Evolutionary conservation across 345 rosid genomes (phyloP).

Genomic region (Combretum micranthum): DNA sequence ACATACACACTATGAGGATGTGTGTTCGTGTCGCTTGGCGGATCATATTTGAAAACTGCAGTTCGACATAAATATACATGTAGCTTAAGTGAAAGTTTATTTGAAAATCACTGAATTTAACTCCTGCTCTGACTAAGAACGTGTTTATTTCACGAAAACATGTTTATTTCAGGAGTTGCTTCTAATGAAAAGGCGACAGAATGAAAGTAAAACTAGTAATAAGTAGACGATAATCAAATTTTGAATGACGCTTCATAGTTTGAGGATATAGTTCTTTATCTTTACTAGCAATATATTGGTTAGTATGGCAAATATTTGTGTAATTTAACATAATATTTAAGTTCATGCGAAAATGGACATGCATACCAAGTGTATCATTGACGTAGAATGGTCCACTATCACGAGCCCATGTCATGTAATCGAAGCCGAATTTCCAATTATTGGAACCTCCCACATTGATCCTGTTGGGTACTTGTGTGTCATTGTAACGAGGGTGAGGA

Average conservation of each 20-base stretch:
- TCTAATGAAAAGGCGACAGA: too few relatives aligned
- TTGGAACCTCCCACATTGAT: slow-evolving; percentile 59
- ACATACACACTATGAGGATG: slow-evolving; percentile 60
- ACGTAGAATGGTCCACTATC: slow-evolving; percentile 47
- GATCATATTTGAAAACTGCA: slow-evolving; percentile 73
- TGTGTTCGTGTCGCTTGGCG: slow-evolving; percentile 36
- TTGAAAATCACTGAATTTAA: background rate
- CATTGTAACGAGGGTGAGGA: background rate
- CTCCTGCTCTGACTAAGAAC: too few relatives aligned
- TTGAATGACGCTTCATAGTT: too few relatives aligned
- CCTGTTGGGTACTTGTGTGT: slow-evolving; percentile 20
- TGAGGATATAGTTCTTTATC: too few relatives aligned
- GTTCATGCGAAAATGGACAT: background rate
- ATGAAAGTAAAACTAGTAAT: too few relatives aligned
- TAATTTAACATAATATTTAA: background rate
- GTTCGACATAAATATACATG: background rate
- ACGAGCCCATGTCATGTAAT: slow-evolving; percentile 56
- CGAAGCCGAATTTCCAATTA: slow-evolving; percentile 57
- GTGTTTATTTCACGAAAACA: too few relatives aligned
- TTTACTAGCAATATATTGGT: background rate
- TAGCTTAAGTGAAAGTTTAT: background rate
- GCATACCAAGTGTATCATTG: slow-evolving; percentile 62
- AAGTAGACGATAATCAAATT: too few relatives aligned
- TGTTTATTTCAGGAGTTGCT: too few relatives aligned
- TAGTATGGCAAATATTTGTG: background rate